Evolutionary conservation across 768 basidiomycete species (phyloP).

Genomic region (Xerocomellus intermedius): DNA sequence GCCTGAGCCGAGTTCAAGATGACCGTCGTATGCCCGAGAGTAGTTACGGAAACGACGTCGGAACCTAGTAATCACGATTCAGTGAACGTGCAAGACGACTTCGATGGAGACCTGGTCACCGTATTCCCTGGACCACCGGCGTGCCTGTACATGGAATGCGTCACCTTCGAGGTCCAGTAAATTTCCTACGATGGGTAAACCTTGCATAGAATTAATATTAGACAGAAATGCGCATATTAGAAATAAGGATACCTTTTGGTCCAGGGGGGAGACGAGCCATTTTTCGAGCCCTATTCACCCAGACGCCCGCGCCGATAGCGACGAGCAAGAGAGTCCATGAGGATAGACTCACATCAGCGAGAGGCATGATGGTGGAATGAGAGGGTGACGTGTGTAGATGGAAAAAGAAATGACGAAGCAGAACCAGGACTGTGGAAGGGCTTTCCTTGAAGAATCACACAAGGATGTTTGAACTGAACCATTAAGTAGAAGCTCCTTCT

Average conservation of each 20-base stretch:
- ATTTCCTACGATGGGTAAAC: constrained; percentile 1
- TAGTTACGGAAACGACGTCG: constrained; percentile 2
- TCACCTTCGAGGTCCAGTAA: constrained; percentile 1
- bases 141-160: neutral
- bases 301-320: neutral
- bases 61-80: neutral
- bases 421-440: neutral
- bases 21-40: neutral
- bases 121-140: neutral
- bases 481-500: neutral
- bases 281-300: neutral
- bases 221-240: too few relatives aligned
- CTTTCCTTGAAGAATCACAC: too few relatives aligned
- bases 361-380: neutral
- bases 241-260: neutral
- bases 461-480: neutral
- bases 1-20: constrained; percentile 3
- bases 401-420: neutral
- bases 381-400: neutral
- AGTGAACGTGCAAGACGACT: neutral
- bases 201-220: neutral
- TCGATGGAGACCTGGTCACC: neutral
- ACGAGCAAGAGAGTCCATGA: neutral
- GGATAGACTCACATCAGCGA: neutral
- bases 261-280: constrained; percentile 1